Evolutionary conservation across 2,329 filamentous ascomycete species (phyloP), one percentile per base, ranked within the genome.

Genomic region (Alternaria novae-zelandiae): DNA sequence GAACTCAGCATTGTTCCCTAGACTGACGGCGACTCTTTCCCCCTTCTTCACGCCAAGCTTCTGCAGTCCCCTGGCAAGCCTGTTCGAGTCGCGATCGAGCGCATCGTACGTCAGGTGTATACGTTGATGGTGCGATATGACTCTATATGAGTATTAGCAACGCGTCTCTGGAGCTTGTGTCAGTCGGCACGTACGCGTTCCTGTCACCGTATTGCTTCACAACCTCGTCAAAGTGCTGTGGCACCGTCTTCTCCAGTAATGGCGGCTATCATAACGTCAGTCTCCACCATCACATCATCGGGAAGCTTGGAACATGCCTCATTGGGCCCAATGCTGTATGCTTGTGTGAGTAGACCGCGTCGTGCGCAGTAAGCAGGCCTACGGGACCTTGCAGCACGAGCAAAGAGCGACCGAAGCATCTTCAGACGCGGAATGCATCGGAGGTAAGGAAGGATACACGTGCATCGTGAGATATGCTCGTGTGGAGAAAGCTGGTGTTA

Each of bases 1-100:
- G 77, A 93, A 95, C 79, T 97, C 94, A 70, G 90, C 83, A 45
- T 89, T 90, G 80, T 97, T 98, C 15, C 95, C 95, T 55, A 97
- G 82, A 64, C 90, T 95, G 25, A 97, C 89, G 13, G 92, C 94
- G 11, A 98, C 92, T 30, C 93, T 87, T 76, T 96, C 91, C 6
- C 93, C 94, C 74, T 94, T 96, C 64, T 82, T 84, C 1, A 97
- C 91, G 4, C 93, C 93, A 0, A 90, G 82, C 0, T 87, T 87
- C 23, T 86, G 82, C 15, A 97, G 82, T 0, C 92, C 91, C 54
- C 86, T 83, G 1, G 94, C 93, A 9, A 97, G 83, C 3, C 86
- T 84, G 83, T 94, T 95, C 66, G 93, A 97, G 61, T 88, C 85
- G 3, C 85, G 81, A 78, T 98, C 92, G 10, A 99, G 87, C 6